A percentile compares a stretch with the other conserved stretches of the same genome.
Conservation (phyloP, 768 basidiomycete genomes). For the Amanita pseudoporphyria region DNA sequence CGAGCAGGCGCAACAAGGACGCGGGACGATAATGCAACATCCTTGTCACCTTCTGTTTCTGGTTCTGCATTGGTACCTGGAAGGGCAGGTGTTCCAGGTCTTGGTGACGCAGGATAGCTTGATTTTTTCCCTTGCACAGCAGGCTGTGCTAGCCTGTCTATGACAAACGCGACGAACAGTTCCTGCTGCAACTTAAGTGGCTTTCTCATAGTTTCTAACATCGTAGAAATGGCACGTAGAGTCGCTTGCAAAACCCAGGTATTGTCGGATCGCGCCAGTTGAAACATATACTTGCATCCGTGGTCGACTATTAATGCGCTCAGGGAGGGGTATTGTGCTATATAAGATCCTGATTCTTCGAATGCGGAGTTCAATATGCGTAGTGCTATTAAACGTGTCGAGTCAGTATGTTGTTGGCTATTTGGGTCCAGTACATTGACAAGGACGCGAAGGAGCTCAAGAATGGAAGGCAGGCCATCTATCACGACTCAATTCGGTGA, state of each 20-base stretch:
- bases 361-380: constrained; percentile 82
- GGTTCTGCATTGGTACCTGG: constrained; percentile 27
- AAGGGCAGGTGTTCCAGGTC: constrained; percentile 40
- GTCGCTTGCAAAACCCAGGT: constrained; percentile 68
- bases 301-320: constrained; percentile 72
- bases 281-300: constrained; percentile 95
- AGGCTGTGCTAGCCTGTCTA: constrained; percentile 77
- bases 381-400: constrained; percentile 83
- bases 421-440: constrained; percentile 93
- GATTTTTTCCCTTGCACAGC: constrained; percentile 22
- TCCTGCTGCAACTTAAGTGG: constrained; percentile 93
- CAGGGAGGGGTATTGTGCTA: constrained; percentile 74
- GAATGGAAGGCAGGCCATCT: constrained; percentile 88
- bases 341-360: constrained; percentile 68
- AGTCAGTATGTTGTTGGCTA: constrained; percentile 93
- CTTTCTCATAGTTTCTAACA: constrained; percentile 79
- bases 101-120: constrained; percentile 33
- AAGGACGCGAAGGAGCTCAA: constrained; percentile 89
- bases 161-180: constrained; percentile 87
- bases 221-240: constrained; percentile 77
- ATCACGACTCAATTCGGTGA: constrained; percentile 10
- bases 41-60: constrained; percentile 37
- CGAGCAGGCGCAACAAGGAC: constrained; percentile 66
- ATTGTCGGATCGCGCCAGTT: constrained; percentile 89
- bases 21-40: constrained; percentile 40